Conservation (phyloP, 352 stramenopile genomes). For the Phytophthora capsici region DNA sequence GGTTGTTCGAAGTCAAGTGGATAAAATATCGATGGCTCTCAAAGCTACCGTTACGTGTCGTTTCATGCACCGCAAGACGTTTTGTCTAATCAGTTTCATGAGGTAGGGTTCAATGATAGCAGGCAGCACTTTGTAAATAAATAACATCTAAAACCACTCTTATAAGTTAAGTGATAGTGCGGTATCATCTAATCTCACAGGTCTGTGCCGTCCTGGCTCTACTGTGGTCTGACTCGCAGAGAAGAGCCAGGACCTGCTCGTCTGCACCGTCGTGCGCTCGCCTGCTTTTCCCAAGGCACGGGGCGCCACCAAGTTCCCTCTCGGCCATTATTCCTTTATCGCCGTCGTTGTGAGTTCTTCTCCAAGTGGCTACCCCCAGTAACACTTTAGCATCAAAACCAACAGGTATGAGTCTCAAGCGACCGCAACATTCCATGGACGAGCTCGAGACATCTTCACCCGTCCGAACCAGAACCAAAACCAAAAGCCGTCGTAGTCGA, state of each 20-base stretch:
- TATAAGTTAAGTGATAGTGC: not conserved
- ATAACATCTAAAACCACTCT: not conserved
- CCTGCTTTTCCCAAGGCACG: constrained; percentile 21
- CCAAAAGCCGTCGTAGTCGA: constrained; percentile 17
- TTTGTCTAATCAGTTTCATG: constrained; percentile 4
- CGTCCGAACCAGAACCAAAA: constrained; percentile 1
- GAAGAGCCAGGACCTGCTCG: constrained; percentile 2
- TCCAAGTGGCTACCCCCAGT: constrained; percentile 4
- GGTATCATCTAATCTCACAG: constrained; percentile 1
- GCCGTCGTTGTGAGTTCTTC: not conserved
- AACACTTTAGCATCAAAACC: not conserved
- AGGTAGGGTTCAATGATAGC: constrained; percentile 12
- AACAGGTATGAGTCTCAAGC: constrained; percentile 33
- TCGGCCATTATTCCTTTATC: constrained; percentile 25
- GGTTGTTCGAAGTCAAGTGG: constrained; percentile 7
- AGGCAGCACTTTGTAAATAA: constrained; percentile 1
- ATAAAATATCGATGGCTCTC: not conserved
- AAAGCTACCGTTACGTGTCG: constrained; percentile 12
- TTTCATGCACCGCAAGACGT: not conserved
- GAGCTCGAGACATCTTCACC: constrained; percentile 7
- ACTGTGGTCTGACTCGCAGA: constrained; percentile 22
- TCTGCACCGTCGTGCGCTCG: constrained; percentile 21
- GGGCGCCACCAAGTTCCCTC: constrained; percentile 10
- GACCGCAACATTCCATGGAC: constrained; percentile 19
- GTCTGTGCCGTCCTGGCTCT: not conserved